Conservation (phyloP, 2,329 filamentous ascomycete species). For the Orbilia oligospora region DNA sequence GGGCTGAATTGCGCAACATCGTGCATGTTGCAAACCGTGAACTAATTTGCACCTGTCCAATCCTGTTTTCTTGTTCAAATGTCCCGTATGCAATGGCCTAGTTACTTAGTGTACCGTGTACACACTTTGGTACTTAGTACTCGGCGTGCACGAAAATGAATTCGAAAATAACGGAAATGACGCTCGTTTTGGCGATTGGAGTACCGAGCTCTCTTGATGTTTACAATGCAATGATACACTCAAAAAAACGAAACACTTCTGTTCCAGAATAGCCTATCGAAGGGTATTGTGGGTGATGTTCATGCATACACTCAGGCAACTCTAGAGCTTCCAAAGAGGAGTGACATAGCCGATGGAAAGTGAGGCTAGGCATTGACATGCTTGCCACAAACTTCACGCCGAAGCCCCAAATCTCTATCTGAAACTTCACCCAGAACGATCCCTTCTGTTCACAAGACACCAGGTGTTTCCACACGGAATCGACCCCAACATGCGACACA, state of each 20-base stretch:
- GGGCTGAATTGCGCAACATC: slow-evolving; percentile 51
- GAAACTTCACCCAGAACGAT: slow-evolving; percentile 49
- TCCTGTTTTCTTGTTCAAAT: neutral
- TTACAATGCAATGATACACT: neutral
- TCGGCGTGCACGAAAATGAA: neutral
- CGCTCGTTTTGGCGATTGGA: neutral
- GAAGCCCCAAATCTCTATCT: slow-evolving; percentile 47
- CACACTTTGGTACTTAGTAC: too few relatives aligned
- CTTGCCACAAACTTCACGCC: slow-evolving; percentile 30
- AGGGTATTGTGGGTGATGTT: slow-evolving; percentile 10
- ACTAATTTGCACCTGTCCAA: slow-evolving; percentile 23
- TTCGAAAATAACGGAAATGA: neutral
- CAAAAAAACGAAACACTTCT: slow-evolving; percentile 14
- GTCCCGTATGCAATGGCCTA: neutral
- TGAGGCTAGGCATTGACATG: slow-evolving; percentile 16
- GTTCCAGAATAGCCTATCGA: slow-evolving; percentile 23
- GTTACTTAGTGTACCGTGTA: too few relatives aligned
- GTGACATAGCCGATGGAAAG: slow-evolving; percentile 26
- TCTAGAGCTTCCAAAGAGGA: slow-evolving; percentile 1
- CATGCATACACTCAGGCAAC: neutral
- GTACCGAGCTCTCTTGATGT: slow-evolving; percentile 2
- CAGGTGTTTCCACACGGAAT: slow-evolving; percentile 55
- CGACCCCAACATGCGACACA: slow-evolving; percentile 31
- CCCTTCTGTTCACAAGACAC: slow-evolving; percentile 54
- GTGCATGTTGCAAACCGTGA: slow-evolving; percentile 21